Conservation (phyloP, 805 yeast species). For the Ogataea ganodermae region DNA sequence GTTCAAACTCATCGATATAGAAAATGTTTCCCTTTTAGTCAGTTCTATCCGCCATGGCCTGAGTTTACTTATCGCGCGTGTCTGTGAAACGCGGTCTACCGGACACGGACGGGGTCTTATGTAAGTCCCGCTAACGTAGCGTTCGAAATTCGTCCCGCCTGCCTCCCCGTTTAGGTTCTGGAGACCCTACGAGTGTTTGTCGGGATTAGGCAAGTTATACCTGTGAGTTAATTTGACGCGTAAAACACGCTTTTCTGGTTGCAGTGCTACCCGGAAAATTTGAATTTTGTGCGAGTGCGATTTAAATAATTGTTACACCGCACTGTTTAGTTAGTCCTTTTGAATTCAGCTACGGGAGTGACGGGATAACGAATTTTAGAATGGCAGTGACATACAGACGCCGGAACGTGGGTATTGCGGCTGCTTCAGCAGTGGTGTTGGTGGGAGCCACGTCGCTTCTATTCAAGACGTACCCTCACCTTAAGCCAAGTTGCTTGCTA, state of each 20-base stretch:
- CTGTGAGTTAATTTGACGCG: conserved; percentile 1
- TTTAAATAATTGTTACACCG: conserved; percentile 1
- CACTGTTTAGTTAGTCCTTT: neutral
- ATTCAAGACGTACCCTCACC: conserved; percentile 53
- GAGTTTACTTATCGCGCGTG: conserved; percentile 3
- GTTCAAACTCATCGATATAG: neutral
- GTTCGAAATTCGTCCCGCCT: neutral
- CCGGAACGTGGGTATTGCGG: conserved; percentile 37
- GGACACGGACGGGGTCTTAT: neutral
- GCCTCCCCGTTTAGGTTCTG: neutral
- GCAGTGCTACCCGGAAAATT: conserved; percentile 1
- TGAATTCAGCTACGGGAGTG: neutral
- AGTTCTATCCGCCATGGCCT: conserved; percentile 11
- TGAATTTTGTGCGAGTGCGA: neutral
- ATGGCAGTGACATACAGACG: conserved; percentile 25
- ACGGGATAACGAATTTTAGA: neutral
- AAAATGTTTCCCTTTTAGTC: conserved; percentile 7
- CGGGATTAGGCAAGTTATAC: conserved; percentile 4
- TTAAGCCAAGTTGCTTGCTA: conserved; percentile 26
- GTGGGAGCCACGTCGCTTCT: conserved; percentile 45
- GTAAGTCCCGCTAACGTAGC: neutral
- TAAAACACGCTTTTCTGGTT: conserved; percentile 4
- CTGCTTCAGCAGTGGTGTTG: conserved; percentile 45
- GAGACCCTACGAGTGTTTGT: neutral
- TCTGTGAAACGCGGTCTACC: conserved; percentile 2